Evolutionary conservation across 169 alveolate genomes (phyloP), one percentile per base, ranked within the genome.

Genomic region (Amoebophrya sp.): DNA sequence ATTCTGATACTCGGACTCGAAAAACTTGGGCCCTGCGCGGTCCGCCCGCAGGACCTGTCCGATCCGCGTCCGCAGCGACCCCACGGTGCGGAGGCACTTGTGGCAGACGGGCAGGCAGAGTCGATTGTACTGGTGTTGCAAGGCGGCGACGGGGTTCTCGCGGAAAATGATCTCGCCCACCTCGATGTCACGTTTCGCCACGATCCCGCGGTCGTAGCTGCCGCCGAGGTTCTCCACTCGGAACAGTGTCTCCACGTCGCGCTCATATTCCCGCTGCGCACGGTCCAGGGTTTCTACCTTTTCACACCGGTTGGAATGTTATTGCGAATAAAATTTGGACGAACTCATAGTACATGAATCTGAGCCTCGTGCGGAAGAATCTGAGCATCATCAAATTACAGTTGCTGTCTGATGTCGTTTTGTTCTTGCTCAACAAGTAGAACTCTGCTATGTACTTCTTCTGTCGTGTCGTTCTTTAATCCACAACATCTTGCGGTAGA

Each of bases 91-190:
- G 38, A 25, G 83, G 83, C 83, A 66, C 35, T 66, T 66, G 35
- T 66, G 83, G 83, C 83, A 66, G 35, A 25, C 83, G 29, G 12
- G 2, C 29, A 66, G 38, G 32, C 83, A 66, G 10, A 66, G 83
- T 25, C 18, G 1, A 25, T 66, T 66, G 83, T 66, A 66, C 35
- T 66, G 38, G 35, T 66, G 83, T 25, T 66, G 83, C 35, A 66
- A 25, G 10, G 83, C 12, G 83, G 83, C 83, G 35, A 66, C 83
- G 35, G 83, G 83, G 83, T 66, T 66, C 35, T 66, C 83, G 35
- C 83, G 83, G 35, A 66, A 66, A n/a, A 66, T 66, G 1, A 66
- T 66, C 83, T 66, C 83, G 38, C 83, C 83, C 39, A 66, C 83
- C 35, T 66, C 83, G 83, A 66, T 66, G 35, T 66, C 83, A 1